A percentile compares a stretch with the other conserved stretches of the same genome.
These are phyloP conservation scores for Claviceps paspali DNA, from an alignment of 2,329 filamentous ascomycete species.

Conservation along the genomic window DNA sequence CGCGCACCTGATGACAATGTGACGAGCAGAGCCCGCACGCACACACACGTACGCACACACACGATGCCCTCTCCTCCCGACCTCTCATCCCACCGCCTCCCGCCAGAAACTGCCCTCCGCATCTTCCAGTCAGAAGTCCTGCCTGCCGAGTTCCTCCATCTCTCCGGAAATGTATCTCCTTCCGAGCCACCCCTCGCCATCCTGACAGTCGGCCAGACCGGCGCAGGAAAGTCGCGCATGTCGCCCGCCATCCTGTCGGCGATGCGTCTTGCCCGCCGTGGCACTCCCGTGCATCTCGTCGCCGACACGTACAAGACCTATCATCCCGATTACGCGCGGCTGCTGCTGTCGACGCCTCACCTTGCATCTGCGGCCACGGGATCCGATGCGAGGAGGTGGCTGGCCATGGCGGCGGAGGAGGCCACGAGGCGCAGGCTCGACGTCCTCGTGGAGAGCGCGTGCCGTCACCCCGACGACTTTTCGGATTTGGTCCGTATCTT, in stretches of 20 bases:
- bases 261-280: slow-evolving; percentile 10
- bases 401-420: slow-evolving; percentile 21
- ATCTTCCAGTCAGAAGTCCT: slow-evolving; percentile 19
- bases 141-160: slow-evolving; percentile 18
- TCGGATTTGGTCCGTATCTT: slow-evolving; percentile 20
- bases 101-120: slow-evolving; percentile 12
- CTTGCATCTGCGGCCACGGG: slow-evolving; percentile 24
- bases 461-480: slow-evolving; percentile 28
- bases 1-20: too few relatives aligned
- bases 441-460: slow-evolving; percentile 30
- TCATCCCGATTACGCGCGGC: slow-evolving; percentile 25
- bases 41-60: neutral
- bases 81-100: slow-evolving; percentile 18
- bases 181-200: slow-evolving; percentile 20
- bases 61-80: slow-evolving; percentile 12
- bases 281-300: slow-evolving; percentile 24
- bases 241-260: slow-evolving; percentile 22
- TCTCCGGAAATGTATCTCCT: slow-evolving; percentile 4
- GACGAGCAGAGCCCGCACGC: neutral
- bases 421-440: slow-evolving; percentile 18
- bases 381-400: slow-evolving; percentile 28
- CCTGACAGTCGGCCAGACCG: slow-evolving; percentile 31
- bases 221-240: slow-evolving; percentile 31
- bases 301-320: slow-evolving; percentile 34
- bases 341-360: slow-evolving; percentile 16